Evolutionary conservation across 1,284 basidiomycete genomes (phyloP).

Genomic region (Chondrostereum purpureum): DNA sequence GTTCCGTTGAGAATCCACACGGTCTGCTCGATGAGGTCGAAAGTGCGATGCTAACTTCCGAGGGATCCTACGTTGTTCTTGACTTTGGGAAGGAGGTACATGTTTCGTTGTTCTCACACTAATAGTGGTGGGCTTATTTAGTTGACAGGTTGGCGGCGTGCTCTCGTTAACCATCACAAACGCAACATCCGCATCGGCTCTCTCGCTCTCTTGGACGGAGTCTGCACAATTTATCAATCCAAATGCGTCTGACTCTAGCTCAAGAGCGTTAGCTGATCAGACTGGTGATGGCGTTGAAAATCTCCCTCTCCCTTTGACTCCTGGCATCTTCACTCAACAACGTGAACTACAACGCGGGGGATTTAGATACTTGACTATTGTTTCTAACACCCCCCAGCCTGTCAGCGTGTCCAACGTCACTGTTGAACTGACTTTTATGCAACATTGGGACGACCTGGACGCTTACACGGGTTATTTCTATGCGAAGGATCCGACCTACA

Average conservation of each 20-base stretch:
- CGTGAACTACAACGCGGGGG: constrained; percentile 38
- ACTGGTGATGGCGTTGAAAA: constrained; percentile 24
- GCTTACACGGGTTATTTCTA: constrained; percentile 47
- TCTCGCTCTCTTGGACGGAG: constrained; percentile 44
- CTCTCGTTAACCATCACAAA: constrained; percentile 31
- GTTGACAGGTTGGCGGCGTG: constrained; percentile 36
- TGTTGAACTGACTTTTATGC: constrained; percentile 40
- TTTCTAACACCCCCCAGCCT: constrained; percentile 28
- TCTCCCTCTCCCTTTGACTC: constrained; percentile 23
- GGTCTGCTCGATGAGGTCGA: constrained; percentile 21
- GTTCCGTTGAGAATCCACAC: constrained; percentile 25
- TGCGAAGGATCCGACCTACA: constrained; percentile 29
- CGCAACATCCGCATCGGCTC: constrained; percentile 23
- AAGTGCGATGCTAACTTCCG: constrained; percentile 27
- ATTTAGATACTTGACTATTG: constrained; percentile 43
- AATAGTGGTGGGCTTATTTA: background rate
- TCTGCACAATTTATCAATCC: constrained; percentile 41
- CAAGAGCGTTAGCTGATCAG: constrained; percentile 24
- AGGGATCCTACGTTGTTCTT: constrained; percentile 34
- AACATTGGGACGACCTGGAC: constrained; percentile 36
- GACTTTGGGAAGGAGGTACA: constrained; percentile 42
- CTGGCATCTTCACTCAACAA: constrained; percentile 36
- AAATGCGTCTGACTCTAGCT: constrained; percentile 36
- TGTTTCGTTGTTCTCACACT: background rate
- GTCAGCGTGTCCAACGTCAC: constrained; percentile 41